These are phyloP conservation scores for Fusarium albosuccineum DNA, from an alignment of 2,329 filamentous ascomycete species.

Conservation along the genomic window DNA sequence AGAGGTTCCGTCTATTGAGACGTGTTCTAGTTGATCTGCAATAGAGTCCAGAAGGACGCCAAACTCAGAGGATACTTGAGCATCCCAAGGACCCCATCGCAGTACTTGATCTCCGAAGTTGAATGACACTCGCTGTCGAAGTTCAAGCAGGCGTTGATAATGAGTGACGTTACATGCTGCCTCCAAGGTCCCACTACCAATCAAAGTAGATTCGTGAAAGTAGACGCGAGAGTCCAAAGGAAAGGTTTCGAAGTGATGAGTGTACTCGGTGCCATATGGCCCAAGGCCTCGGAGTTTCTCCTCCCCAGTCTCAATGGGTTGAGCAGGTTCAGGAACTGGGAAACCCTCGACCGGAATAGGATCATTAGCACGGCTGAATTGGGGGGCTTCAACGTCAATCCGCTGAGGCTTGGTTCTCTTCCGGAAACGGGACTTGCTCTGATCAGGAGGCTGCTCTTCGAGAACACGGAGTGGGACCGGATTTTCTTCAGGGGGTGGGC, in stretches of 20 bases:
- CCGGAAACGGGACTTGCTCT: constrained; percentile 51
- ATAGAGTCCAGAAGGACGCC: constrained; percentile 73
- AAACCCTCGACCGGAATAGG: constrained; percentile 54
- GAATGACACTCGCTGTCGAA: constrained; percentile 56
- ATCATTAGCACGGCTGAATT: constrained; percentile 66
- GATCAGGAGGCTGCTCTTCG: constrained; percentile 10
- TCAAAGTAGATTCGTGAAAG: constrained; percentile 71
- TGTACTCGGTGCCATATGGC: constrained; percentile 72
- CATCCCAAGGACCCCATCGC: constrained; percentile 69
- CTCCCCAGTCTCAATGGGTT: constrained; percentile 30
- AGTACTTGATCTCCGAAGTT: constrained; percentile 63
- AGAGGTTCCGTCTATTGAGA: neutral
- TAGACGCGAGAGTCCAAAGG: constrained; percentile 68
- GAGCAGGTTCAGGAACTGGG: constrained; percentile 19
- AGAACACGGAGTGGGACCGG: constrained; percentile 39
- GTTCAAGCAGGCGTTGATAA: constrained; percentile 45
- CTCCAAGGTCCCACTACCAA: constrained; percentile 66
- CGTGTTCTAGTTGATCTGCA: constrained; percentile 57
- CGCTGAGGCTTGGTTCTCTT: constrained; percentile 60
- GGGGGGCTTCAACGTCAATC: constrained; percentile 64
- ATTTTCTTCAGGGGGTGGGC: constrained; percentile 43
- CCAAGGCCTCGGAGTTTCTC: constrained; percentile 65
- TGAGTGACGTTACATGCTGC: constrained; percentile 52
- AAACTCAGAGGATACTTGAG: constrained; percentile 70
- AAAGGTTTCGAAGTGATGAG: constrained; percentile 72